phyloP scores from a whole-genome alignment of 306 rosid species.

The Quercus agrifolia region DNA sequence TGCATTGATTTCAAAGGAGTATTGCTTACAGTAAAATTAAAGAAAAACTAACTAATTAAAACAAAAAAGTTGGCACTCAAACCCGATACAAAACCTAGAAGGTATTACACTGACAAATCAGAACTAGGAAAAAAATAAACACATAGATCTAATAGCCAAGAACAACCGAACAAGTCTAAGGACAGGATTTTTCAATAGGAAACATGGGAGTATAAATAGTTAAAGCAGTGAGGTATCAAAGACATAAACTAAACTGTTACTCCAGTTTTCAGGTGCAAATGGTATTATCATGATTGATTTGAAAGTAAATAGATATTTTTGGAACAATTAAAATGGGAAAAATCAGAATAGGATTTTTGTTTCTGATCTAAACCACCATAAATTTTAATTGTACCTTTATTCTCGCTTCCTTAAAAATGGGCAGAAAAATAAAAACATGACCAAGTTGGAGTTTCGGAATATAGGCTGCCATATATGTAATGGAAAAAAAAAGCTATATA shows the following conservation, averaged over 20 bases:
- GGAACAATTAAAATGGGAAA: background rate
- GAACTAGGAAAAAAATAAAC: background rate
- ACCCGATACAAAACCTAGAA: background rate
- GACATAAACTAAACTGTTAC: background rate
- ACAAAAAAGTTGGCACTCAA: background rate
- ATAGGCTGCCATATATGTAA: conserved; percentile 65
- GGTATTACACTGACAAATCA: background rate
- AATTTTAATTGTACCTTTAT: conserved; percentile 56
- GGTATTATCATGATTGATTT: background rate
- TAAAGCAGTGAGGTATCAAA: background rate
- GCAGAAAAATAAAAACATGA: conserved; percentile 79
- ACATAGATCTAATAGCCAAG: background rate
- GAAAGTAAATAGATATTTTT: too few species aligned
- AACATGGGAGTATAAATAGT: background rate
- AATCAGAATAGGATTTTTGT: conserved; percentile 13
- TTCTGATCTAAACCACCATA: background rate
- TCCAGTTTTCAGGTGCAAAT: background rate
- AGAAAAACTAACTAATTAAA: background rate
- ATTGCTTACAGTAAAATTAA: conserved; percentile 12
- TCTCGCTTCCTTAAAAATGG: conserved; percentile 82
- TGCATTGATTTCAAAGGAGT: conserved; percentile 35
- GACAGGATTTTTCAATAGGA: background rate
- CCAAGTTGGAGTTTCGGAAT: conserved; percentile 72
- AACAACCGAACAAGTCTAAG: too few species aligned
- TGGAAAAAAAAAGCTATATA: background rate